Evolutionary conservation across 257 asterid species (phyloP), one percentile per base, ranked within the genome.

Genomic region (Agastache rugosa): DNA sequence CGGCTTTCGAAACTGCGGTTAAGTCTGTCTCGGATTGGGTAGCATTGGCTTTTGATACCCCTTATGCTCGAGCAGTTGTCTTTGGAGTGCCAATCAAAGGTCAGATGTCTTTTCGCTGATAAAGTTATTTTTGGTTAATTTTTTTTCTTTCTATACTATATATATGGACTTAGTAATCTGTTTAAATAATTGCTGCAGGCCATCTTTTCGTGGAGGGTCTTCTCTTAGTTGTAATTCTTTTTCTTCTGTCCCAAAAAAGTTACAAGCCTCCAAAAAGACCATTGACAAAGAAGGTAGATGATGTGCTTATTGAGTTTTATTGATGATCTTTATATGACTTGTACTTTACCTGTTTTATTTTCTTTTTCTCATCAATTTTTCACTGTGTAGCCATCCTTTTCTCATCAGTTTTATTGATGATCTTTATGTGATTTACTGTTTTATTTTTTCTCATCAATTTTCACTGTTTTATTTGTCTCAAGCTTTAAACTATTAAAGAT

Each of bases 211-310:
- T 94, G 77, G 99, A 94, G 83, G 97, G 95, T 67, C 89, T 92
- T 84, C 97, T 94, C 72, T 73, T 94, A 22, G 89, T 94, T 50
- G 97, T 92, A 71, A 92, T 94, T 70, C 82, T 90, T 78, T 90
- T 86, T 82, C 92, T 94, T 77, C 85, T 94, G 11, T 86, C 96
- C 14, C 97, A 90, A 75, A 92, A 89, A 73, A 92, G 97, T 87
- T 94, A 94, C 80, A 90, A 87, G 83, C 99, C 99, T 71, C 99
- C 99, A 45, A 94, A 94, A 84, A 90, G 96, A 77, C 99, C 99
- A 54, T 71, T 94, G 82, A 92, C 97, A 16, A 70, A 85, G 81
- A 92, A 87, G 99, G 99, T 93, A 68, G 55, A 78, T 54, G 3
- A 14, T 69, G 29, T 71, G 27, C 35, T 27, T 74, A 12, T 54